Evolutionary conservation across 2,329 filamentous ascomycete species (phyloP).

Genomic region (Colletotrichum sp.): DNA sequence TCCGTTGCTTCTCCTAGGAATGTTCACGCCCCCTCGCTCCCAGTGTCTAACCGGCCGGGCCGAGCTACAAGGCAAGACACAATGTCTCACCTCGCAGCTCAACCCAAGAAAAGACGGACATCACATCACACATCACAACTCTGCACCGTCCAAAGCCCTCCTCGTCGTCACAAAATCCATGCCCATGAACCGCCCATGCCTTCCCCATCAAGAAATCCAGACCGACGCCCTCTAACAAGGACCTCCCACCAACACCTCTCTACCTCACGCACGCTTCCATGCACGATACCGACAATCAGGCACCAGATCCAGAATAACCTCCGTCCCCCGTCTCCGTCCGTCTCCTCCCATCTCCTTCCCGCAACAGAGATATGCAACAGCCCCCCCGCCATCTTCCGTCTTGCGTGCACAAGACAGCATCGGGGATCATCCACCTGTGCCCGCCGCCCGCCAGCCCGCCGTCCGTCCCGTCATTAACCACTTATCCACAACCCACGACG

Average conservation of each 20-base stretch:
- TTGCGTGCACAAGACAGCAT: not conserved
- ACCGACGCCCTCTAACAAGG: not conserved
- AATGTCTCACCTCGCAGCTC: not conserved
- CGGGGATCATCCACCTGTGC: not conserved
- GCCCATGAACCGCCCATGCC: not conserved
- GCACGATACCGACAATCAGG: conserved; percentile 16
- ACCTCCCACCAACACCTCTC: not conserved
- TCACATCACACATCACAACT: not conserved
- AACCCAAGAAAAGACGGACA: not conserved
- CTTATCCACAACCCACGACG: not conserved
- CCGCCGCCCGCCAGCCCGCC: not conserved
- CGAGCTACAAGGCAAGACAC: not conserved
- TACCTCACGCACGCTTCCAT: conserved; percentile 1
- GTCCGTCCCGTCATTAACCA: not conserved
- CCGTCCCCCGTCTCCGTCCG: conserved; percentile 3
- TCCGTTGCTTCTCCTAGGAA: not conserved
- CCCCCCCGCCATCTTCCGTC: not conserved
- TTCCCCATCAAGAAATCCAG: not conserved
- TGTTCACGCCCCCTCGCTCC: not conserved
- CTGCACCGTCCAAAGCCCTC: not conserved
- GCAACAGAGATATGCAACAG: not conserved
- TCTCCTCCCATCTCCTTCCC: not conserved
- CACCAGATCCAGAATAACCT: conserved; percentile 12
- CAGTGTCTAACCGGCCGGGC: not conserved
- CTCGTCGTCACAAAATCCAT: not conserved